These are phyloP conservation scores for Salpingoeca rosetta DNA, from an alignment of 78 protist species.

Conservation along the genomic window DNA sequence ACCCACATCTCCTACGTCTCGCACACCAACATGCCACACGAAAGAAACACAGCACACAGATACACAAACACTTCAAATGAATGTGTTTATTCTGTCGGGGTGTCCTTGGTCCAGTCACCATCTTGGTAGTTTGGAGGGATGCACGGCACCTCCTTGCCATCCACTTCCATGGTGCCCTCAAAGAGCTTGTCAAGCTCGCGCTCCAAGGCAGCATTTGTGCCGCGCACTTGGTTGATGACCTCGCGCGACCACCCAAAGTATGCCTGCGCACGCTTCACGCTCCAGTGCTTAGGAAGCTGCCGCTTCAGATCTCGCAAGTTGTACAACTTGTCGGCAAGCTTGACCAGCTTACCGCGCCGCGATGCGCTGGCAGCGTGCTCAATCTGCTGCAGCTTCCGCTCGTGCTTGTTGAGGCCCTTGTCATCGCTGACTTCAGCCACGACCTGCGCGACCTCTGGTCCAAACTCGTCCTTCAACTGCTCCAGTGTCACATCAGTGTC, in stretches of 20 bases:
- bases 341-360: background rate
- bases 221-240: background rate
- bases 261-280: background rate
- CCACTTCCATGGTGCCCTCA: background rate
- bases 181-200: background rate
- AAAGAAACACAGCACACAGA: too few species aligned
- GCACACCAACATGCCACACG: too few species aligned
- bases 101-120: background rate
- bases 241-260: background rate
- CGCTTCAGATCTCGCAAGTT: background rate
- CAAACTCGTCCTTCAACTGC: background rate
- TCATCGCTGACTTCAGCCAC: background rate
- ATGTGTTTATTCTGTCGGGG: too few species aligned
- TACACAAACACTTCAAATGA: too few species aligned
- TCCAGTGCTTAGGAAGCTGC: background rate
- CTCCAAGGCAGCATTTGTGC: background rate
- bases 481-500: background rate
- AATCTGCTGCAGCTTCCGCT: background rate
- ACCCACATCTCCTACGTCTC: too few species aligned
- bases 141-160: background rate
- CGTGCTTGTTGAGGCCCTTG: background rate
- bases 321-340: background rate
- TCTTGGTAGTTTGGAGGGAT: background rate
- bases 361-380: background rate
- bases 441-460: background rate